phyloP scores from a whole-genome alignment of 2,329 filamentous ascomycete species.

The Beauveria bassiana region DNA sequence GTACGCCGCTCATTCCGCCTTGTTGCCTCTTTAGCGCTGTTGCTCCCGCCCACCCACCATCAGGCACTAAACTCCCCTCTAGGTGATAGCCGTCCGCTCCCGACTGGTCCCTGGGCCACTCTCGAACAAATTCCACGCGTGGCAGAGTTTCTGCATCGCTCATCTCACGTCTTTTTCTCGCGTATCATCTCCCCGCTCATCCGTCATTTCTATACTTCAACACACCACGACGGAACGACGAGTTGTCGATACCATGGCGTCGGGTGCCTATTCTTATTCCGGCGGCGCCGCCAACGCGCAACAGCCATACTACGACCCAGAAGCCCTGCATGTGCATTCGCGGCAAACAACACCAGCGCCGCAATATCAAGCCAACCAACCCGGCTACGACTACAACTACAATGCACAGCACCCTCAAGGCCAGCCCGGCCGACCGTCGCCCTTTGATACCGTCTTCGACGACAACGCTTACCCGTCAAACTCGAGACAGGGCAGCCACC shows the following conservation, averaged over 20 bases:
- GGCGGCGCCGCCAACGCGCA: slow-evolving; percentile 16
- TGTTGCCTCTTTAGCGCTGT: background rate
- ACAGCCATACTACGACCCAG: slow-evolving; percentile 33
- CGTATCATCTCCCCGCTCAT: background rate
- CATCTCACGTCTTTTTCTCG: background rate
- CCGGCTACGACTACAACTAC: slow-evolving; percentile 8
- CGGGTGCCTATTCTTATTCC: slow-evolving; percentile 54
- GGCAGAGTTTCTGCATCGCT: background rate
- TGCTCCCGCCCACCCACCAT: slow-evolving; percentile 10
- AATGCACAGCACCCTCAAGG: slow-evolving; percentile 1
- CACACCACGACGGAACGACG: background rate
- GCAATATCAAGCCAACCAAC: slow-evolving; percentile 23
- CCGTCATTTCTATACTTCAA: background rate
- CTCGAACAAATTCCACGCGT: background rate
- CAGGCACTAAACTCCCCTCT: slow-evolving; percentile 5
- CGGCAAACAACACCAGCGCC: slow-evolving; percentile 29
- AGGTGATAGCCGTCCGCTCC: background rate
- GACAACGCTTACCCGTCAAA: slow-evolving; percentile 57
- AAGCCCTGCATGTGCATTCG: slow-evolving; percentile 34
- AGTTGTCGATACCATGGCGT: slow-evolving; percentile 41
- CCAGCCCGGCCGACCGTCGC: slow-evolving; percentile 31
- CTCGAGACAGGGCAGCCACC: slow-evolving; percentile 27
- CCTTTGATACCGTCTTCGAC: slow-evolving; percentile 61
- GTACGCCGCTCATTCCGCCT: background rate
- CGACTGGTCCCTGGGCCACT: background rate